Evolutionary conservation across 345 rosid species (phyloP), one percentile per base, ranked within the genome.

Genomic region (Rhodomyrtus tomentosa): DNA sequence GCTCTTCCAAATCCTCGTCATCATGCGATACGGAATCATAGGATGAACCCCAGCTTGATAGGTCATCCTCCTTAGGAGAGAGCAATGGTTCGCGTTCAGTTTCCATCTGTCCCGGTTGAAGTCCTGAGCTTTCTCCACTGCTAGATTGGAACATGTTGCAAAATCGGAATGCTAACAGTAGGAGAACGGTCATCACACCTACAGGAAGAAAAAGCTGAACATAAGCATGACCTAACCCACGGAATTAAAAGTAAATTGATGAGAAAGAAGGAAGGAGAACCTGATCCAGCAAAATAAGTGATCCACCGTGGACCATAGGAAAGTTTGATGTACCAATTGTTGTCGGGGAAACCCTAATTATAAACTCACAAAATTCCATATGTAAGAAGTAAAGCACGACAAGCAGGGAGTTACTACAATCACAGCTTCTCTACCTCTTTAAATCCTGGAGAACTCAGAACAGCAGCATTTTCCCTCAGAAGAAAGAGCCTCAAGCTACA

Each of bases 301-400:
- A 90, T 87, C 96, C 96, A 93, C 82, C 93, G 85, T 22, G 95
- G 92, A 84, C 92, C 92, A 72, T 87, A 92, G 5, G 96, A 91
- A 81, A 93, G 84, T 88, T 87, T 89, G 56, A 90, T 90, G 83
- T 86, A 82, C 93, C 92, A 90, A 82, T 79, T 74, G 21, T 85
- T 84, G 83, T 80, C 55, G 0, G 76, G 50, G 82, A 79, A 82
- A 80, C 82, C 93, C 96, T 93, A 89, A 82, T 85, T 88, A 32
- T 55, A 32, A 15, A 29, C 76, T 27, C 27, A 56, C 49, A 81
- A 52, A 24, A 50, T 22, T 50, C 50, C 38, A 58, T 27, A 68
- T 14, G 56, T 36, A 73, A 62, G 54, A 48, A 54, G n/a, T 27
- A 52, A 32, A 59, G 72, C 32, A 22, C 10, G 36, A 48, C 24